phyloP scores from a whole-genome alignment of 495 filamentous ascomycete genomes.

The Penicillium manginii region DNA sequence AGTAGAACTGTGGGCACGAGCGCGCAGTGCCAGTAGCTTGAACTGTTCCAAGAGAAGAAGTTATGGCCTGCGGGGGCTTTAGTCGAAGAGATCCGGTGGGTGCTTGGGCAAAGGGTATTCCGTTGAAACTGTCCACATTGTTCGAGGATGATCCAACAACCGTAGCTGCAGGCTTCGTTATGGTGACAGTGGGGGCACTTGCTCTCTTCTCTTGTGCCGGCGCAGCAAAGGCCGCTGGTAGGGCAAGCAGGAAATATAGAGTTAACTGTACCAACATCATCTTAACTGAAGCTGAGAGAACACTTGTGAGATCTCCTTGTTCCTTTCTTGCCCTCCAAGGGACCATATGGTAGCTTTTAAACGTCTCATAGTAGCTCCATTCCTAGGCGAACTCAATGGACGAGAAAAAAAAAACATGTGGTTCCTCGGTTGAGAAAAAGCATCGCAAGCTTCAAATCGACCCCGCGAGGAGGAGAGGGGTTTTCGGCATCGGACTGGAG shows the following conservation, averaged over 20 bases:
- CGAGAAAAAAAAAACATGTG: constrained; percentile 11
- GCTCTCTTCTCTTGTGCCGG: constrained; percentile 28
- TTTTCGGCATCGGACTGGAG: neutral
- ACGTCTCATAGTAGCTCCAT: neutral
- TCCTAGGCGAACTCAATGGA: neutral
- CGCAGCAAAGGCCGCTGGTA: constrained; percentile 15
- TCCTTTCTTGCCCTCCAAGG: neutral
- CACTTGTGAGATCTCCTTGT: neutral
- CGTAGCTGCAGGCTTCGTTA: constrained; percentile 51
- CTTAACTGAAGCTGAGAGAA: neutral
- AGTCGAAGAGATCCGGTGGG: constrained; percentile 62
- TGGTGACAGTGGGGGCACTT: constrained; percentile 43
- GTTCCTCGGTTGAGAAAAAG: constrained; percentile 10
- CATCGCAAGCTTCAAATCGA: neutral
- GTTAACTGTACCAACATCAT: neutral
- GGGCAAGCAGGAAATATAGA: neutral
- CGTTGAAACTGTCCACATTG: constrained; percentile 58
- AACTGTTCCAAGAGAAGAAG: constrained; percentile 50
- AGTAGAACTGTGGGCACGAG: constrained; percentile 58
- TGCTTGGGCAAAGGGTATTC: constrained; percentile 66
- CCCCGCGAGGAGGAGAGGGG: constrained; percentile 2
- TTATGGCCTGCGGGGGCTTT: constrained; percentile 58
- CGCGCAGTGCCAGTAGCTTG: constrained; percentile 52
- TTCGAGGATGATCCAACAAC: constrained; percentile 48
- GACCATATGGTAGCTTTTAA: neutral